Percentiles rank a stretch among this genome's conserved stretches.
These are phyloP conservation scores for Backusella luteola DNA, from an alignment of 192 early-diverging fungal species.

Conservation along the genomic window DNA sequence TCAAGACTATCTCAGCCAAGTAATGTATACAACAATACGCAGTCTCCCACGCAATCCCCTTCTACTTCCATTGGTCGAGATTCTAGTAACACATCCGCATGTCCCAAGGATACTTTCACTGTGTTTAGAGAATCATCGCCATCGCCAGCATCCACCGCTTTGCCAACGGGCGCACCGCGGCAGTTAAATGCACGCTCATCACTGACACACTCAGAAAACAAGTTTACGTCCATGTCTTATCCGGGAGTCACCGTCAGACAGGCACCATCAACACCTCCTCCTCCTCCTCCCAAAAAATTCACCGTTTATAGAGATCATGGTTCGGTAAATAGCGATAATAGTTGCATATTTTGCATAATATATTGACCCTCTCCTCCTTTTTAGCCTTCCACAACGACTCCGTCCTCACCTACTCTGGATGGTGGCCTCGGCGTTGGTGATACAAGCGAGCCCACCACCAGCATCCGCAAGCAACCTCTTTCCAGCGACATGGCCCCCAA, in stretches of 20 bases:
- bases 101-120: background rate
- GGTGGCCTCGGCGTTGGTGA: background rate
- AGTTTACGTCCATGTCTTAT: background rate
- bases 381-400: background rate
- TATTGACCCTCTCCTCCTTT: too few relatives aligned
- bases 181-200: background rate
- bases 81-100: background rate
- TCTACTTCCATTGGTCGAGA: slow-evolving; percentile 3
- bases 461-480: background rate
- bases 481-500: background rate
- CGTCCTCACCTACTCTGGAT: background rate
- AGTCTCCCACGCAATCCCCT: background rate
- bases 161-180: background rate
- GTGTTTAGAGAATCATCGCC: background rate
- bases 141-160: background rate
- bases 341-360: too few relatives aligned
- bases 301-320: background rate
- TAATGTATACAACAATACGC: background rate
- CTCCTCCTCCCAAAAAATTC: background rate
- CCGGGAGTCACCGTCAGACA: background rate
- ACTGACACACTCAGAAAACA: background rate
- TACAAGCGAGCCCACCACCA: background rate
- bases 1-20: background rate
- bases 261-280: background rate
- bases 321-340: background rate